Evolutionary conservation across 2,329 filamentous ascomycete genomes (phyloP), one percentile per base, ranked within the genome.

Genomic region (Ophiosphaerella herpotricha): DNA sequence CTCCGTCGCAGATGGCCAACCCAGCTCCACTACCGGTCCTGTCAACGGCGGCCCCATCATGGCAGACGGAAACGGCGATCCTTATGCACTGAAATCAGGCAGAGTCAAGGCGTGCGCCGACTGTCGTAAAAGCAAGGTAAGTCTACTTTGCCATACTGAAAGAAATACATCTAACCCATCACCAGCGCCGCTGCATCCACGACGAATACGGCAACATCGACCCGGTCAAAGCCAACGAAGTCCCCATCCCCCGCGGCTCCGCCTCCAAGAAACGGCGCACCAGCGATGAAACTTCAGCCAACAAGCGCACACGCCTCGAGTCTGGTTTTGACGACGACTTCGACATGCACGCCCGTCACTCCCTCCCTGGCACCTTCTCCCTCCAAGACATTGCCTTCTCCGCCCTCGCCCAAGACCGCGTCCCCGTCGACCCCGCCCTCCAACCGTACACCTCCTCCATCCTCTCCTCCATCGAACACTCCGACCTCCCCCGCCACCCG

Each of bases 61-160:
- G 67, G 63, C 63, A 21, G 69, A 72, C 41, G 57, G 67, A n/a
- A 65, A 64, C 18, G 58, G 59, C n/a, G 72, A 75, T 37, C 66
- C 73, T 53, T 61, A 73, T 53, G 70, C 81, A 51, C 77, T 76
- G 39, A 80, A 83, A 71, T 82, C 84, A 66, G 79, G 82, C 51
- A 72, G 84, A 60, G 85, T 79, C 61, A 86, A 86, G 68, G 85
- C 85, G 37, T 87, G 85, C 66, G 79, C 84, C 50, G 84, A 86
- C 60, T 87, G 85, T 70, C 80, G 85, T 39, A 86, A 85, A 67
- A 86, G 83, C 77, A 87, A 87, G 78, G 84, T 44, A 33, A 21
- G 18, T 21, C 18, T 5, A 21, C 18, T 21, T 21, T 18, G 4
- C 18, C 18, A 21, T 3, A 21, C 18, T 21, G 24, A 4, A 3